Conservation (phyloP, 257 asterid species). For the Fraxinus excelsior region DNA sequence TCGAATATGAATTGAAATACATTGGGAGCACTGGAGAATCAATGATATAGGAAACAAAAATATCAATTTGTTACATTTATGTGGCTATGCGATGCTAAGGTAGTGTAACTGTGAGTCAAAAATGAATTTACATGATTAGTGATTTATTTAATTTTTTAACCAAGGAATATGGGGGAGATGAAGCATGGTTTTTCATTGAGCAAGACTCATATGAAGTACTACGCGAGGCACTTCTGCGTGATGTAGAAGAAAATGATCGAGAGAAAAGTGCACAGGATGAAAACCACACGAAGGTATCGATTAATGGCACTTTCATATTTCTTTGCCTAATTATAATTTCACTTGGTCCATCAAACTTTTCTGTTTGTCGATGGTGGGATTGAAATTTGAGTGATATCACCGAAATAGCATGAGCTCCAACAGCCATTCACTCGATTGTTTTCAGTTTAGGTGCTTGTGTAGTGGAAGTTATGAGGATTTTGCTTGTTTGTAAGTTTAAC, state of each 20-base stretch:
- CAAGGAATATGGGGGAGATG: constrained; percentile 49
- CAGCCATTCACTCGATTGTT: not conserved
- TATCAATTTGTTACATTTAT: not conserved
- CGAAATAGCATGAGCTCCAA: not conserved
- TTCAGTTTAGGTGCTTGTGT: not conserved
- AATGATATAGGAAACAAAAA: not conserved
- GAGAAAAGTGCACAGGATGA: constrained; percentile 16
- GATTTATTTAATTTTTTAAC: not conserved
- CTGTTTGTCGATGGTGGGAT: not conserved
- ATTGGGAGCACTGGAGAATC: not conserved
- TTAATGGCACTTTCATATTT: not conserved
- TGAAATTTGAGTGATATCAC: not conserved
- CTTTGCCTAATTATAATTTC: not conserved
- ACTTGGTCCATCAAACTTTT: not conserved
- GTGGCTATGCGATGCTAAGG: not conserved
- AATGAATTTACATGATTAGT: not conserved
- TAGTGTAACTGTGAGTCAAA: not conserved
- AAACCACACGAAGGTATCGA: constrained; percentile 28
- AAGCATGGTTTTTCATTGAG: constrained; percentile 53
- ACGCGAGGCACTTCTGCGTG: constrained; percentile 40
- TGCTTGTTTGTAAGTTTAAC: not conserved
- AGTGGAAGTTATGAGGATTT: not conserved
- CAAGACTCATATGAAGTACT: constrained; percentile 43
- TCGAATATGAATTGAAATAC: not conserved
- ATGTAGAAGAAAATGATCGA: constrained; percentile 6